Evolutionary conservation across 2,329 filamentous ascomycete species (phyloP), one percentile per base, ranked within the genome.

Genomic region (Pseudogymnoascus sp.): DNA sequence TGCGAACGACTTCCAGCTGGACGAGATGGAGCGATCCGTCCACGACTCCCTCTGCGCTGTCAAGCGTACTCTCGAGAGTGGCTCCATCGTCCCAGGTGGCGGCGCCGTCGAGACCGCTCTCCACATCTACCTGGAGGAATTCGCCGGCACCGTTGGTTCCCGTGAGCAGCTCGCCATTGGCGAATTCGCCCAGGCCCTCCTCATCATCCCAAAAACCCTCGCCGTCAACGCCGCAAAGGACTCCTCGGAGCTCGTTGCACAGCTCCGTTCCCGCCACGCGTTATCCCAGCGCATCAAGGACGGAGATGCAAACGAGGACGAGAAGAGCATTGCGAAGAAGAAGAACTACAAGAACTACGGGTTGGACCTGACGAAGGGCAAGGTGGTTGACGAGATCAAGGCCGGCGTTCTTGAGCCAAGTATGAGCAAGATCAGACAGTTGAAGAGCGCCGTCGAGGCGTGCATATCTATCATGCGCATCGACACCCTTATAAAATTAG

Each of bases 271-370:
- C 70, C 86, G 93, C 71, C 95, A 99, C 76, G 93, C 95, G 35
- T 84, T 97, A 60, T 96, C 93, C 64, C 95, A 99, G 79, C 90
- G 93, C 70, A 91, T 92, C 67, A 86, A 90, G 72, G 91, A 96
- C 68, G 88, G 88, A n/a, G 90, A 93, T 70, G 86, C 83, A 61
- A 87, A 85, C 69, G 90, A 93, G 76, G 89, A 96, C 72, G 91
- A 95, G 76, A 96, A 96, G 82, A 87, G 86, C 62, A 82, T 95
- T 64, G 91, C 92, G 59, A 91, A 91, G 77, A 95, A 93, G 80
- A 97, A 96, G 86, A 90, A 90, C 71, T 99, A 97, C 82, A 95
- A 93, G 80, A 99, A 99, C 82, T 99, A 99, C 76, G 95, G 95
- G 61, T 81, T 99, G 64, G 96, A 99, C 76, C 81, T 99, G 71